Evolutionary conservation across 2,329 filamentous ascomycete genomes (phyloP), one percentile per base, ranked within the genome.

Genomic region (Colletotrichum siamense): DNA sequence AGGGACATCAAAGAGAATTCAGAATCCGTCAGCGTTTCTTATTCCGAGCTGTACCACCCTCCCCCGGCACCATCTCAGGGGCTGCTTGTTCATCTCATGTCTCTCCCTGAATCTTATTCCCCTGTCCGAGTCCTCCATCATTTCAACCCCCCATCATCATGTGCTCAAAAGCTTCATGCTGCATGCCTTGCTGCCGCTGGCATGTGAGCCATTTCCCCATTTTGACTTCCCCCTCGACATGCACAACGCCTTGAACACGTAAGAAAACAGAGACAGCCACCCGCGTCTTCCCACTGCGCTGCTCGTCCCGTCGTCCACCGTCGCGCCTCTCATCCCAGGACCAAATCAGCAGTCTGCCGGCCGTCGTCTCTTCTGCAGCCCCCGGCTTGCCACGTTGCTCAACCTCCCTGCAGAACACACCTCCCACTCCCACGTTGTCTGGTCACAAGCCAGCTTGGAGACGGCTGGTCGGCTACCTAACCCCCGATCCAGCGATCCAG

Each of bases 41-140:
- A 34, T 62, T 49, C 26, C 30, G 44, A 52, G 16, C 22, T 8
- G 9, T 61, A 34, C 26, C 24, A 24, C 15, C 24, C 28, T 24
- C 49, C 28, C 64, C 44, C 36, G 49, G 18, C 39, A 18, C 28
- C 22, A 15, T n/a, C 65, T 24, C 49, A 34, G 30, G 32, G 44
- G 44, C 44, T 52, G 44, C 71, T 65, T 61, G 67, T 71, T 75
- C 72, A 65, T 75, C 67, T 52, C 72, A 75, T 71, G 26, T 75
- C 67, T 61, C 49, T 22, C 34, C n/a, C 49, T 13, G 66, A 69
- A 44, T 34, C 26, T 59, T 44, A 34, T 22, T 36, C 28, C 57
- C 36, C 36, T 55, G 18, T 59, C 55, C 28, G 65, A 63, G 28
- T 8, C 24, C 8, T 8, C 18, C 8, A 30, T 5, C 34, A 52